phyloP scores from a whole-genome alignment of 345 rosid species.

The Euclidium syriacum region DNA sequence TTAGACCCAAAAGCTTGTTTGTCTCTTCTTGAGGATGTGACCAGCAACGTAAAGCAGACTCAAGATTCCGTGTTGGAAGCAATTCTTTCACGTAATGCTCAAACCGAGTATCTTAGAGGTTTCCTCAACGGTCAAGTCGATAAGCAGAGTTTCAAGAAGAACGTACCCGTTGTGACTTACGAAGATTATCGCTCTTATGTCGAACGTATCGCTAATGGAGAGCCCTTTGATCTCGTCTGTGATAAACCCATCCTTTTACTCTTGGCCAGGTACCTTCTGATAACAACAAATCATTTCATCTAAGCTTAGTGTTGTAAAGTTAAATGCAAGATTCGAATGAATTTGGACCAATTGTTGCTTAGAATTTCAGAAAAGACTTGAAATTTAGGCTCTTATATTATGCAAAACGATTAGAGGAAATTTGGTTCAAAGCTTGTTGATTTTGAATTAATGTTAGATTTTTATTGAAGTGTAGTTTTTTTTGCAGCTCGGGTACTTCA shows the following conservation, averaged over 20 bases:
- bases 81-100: slow-evolving; percentile 48
- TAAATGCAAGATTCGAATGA: not conserved
- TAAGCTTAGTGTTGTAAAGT: not conserved
- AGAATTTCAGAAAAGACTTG: not conserved
- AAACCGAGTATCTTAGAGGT: slow-evolving; percentile 54
- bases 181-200: slow-evolving; percentile 62
- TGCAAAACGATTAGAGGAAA: too few relatives aligned
- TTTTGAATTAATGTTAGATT: too few relatives aligned
- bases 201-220: slow-evolving; percentile 69
- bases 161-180: slow-evolving; percentile 62
- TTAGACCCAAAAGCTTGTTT: slow-evolving; percentile 52
- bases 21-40: slow-evolving; percentile 57
- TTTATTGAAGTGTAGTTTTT: not conserved
- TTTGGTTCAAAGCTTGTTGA: too few relatives aligned
- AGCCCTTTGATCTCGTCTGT: slow-evolving; percentile 49
- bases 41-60: slow-evolving; percentile 46
- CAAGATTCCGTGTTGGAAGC: slow-evolving; percentile 51
- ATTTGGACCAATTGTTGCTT: not conserved
- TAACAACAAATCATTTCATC: not conserved
- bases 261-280: slow-evolving; percentile 61
- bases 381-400: not conserved
- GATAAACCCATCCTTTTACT: slow-evolving; percentile 64
- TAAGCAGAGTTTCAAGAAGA: slow-evolving; percentile 48
- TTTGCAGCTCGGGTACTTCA: slow-evolving; percentile 84
- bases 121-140: slow-evolving; percentile 43